Percentiles rank a stretch among this genome's conserved stretches.
These are phyloP conservation scores for Torulaspora microellipsoides DNA, from an alignment of 805 yeast species.

Conservation along the genomic window DNA sequence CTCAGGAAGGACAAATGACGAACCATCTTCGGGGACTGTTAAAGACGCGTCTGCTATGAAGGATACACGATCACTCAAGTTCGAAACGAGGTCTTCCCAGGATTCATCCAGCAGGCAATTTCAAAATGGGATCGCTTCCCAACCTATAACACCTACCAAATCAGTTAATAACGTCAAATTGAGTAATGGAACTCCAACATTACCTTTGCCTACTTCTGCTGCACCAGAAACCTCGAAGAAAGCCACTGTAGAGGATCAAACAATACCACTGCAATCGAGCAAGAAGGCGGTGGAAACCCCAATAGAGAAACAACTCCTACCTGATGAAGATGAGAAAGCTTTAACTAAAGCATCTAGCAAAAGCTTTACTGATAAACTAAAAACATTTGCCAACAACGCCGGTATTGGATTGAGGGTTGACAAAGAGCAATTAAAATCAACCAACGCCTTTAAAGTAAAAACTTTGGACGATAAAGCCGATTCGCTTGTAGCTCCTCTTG, in stretches of 20 bases:
- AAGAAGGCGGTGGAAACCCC: not conserved
- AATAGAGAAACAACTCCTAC: not conserved
- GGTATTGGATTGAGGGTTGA: slow-evolving; percentile 21
- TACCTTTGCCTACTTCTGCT: slow-evolving; percentile 3
- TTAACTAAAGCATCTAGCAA: slow-evolving; percentile 4
- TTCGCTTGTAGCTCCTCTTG: not conserved
- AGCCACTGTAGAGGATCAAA: not conserved
- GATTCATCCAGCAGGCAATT: too few relatives aligned
- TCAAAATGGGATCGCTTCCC: too few relatives aligned
- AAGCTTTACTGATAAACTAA: slow-evolving; percentile 20
- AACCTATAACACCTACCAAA: slow-evolving; percentile 4
- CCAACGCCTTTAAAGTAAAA: not conserved
- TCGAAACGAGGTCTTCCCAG: too few relatives aligned
- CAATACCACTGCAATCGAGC: not conserved
- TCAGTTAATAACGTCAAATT: slow-evolving; percentile 2
- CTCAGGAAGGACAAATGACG: slow-evolving; percentile 3
- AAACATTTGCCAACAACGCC: slow-evolving; percentile 14
- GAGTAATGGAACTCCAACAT: slow-evolving; percentile 2
- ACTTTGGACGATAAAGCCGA: not conserved
- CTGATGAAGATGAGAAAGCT: not conserved
- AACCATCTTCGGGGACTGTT: too few relatives aligned
- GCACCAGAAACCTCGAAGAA: not conserved
- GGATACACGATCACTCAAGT: too few relatives aligned
- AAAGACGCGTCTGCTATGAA: too few relatives aligned
- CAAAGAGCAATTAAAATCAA: not conserved